Base-by-base conservation (phyloP, 164 flowering plant genomes). In the Saururus chinensis region DNA sequence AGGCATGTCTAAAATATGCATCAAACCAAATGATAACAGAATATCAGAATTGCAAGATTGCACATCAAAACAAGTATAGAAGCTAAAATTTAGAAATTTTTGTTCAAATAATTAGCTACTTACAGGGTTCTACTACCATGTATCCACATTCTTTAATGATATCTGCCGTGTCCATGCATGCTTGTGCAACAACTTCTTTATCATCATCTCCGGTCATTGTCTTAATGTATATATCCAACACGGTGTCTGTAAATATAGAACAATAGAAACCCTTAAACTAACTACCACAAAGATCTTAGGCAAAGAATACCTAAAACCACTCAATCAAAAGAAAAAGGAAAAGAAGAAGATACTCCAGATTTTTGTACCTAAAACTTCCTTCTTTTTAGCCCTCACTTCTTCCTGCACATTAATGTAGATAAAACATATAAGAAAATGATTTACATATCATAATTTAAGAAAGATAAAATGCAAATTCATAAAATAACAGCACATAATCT, bases 151-250 rank as follows among this genome's bases (percentile, higher is more conserved):
- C 96, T 68, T 80, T 87, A 51, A 87, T 71, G 56, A 87, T 87
- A 58, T 93, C 97, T 61, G 84, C 95, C 42, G 73, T 52, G 53
- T 78, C 67, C 74, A 71, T 83, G 64, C 99, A 93, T 70, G 96
- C 90, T 73, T 93, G 92, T 61, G 99, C 96, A 69, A 90, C 99
- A 56, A 93, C 97, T 79, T 90, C 99, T 81, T 93, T 90, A 73
- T 93, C 99, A 75, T 90, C 99, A 79, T 93, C 97, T 51, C 83
- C 92, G 30, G 76, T 72, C 91, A 93, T 86, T 53, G 85, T 76
- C 77, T 88, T 93, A 60, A 93, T 81, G 75, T 76, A 84, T 37
- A 85, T 87, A 40, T 78, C 77, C 88, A 90, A 79, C 61, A 88
- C 83, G 41, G 77, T 71, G 77, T 87, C 99, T 93, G 75, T 61